Base-by-base conservation (phyloP, 148 eudicot genomes). In the Camellia lanceoleosa region DNA sequence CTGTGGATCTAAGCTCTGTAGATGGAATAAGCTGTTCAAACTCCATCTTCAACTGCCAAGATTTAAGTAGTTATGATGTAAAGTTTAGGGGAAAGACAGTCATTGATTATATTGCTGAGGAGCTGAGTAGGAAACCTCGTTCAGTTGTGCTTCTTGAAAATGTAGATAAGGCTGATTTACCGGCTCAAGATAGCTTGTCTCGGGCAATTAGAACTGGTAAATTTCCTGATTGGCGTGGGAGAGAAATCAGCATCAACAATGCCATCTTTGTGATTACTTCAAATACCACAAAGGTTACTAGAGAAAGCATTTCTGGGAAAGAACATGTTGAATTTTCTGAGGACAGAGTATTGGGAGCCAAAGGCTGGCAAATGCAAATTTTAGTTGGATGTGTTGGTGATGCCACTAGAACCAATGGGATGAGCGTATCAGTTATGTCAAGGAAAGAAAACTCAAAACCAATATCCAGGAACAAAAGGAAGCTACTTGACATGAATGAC, bases 101-200 rank as follows among this genome's bases (percentile, higher is more conserved):
- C 74, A 88, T 88, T 41, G 99, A 89, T 81, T 86, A 87, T 82
- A 84, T 96, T 71, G 97, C 88, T 10, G 95, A 88, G 64, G 88
- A 90, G 80, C 62, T 96, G 80, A 83, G 89, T 75, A 94, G 87
- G 84, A 93, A 83, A 79, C 97, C 92, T 30, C 84, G 73, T 55
- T 91, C 93, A 9, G 87, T 96, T 75, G 90, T 96, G 71, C 81
- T 92, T 79, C 91, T 96, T 72, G 98, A 96, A 80, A 92, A 91
- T 79, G 55, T 96, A 8, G 95, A 94, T 19, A 86, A 94, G 76
- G 92, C 99, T 42, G 94, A 94, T 90, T 75, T 82, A 12, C 47
- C 85, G 67, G 82, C 89, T 42, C 94, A 88, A 83, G 83, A 80
- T 75, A 94, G 89, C 87, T 80, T 96, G 82, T 83, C 87, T 20